phyloP scores from a whole-genome alignment of 805 yeast species.

The Cyberlindnera amylophila region DNA sequence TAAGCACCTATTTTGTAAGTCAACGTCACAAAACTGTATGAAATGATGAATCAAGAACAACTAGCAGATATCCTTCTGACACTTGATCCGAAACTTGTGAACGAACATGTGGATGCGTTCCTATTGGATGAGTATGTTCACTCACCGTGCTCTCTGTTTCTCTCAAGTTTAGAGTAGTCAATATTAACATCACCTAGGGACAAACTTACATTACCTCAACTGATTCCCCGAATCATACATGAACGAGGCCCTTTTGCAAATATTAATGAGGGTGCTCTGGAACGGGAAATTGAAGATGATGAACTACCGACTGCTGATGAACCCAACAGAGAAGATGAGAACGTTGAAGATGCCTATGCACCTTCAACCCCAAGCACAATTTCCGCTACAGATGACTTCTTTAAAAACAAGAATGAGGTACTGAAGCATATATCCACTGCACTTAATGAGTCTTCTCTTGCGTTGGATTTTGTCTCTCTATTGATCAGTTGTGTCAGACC shows the following conservation, averaged over 20 bases:
- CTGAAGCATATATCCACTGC: constrained; percentile 57
- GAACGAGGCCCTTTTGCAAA: constrained; percentile 57
- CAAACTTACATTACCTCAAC: constrained; percentile 44
- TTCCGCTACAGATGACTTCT: constrained; percentile 41
- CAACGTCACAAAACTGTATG: background rate
- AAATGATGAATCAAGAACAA: constrained; percentile 12
- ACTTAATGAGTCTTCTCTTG: constrained; percentile 81
- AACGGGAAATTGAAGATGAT: constrained; percentile 16
- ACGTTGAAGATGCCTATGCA: constrained; percentile 15
- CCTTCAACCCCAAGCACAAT: constrained; percentile 20
- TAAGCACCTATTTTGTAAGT: too few species aligned
- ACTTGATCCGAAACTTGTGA: constrained; percentile 22
- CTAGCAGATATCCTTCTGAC: constrained; percentile 18
- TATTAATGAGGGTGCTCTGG: constrained; percentile 49
- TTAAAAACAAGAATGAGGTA: constrained; percentile 49
- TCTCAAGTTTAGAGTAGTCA: background rate
- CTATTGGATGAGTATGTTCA: constrained; percentile 23
- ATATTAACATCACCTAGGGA: constrained; percentile 15
- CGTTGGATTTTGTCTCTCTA: constrained; percentile 83
- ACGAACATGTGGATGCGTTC: constrained; percentile 26
- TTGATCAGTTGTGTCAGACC: constrained; percentile 79
- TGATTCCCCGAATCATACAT: constrained; percentile 54
- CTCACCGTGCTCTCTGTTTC: background rate
- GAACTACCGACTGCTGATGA: constrained; percentile 5
- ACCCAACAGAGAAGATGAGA: constrained; percentile 13